Evolutionary conservation across 169 alveolate genomes (phyloP), one percentile per base, ranked within the genome.

Genomic region (Toxoplasma gondii): DNA sequence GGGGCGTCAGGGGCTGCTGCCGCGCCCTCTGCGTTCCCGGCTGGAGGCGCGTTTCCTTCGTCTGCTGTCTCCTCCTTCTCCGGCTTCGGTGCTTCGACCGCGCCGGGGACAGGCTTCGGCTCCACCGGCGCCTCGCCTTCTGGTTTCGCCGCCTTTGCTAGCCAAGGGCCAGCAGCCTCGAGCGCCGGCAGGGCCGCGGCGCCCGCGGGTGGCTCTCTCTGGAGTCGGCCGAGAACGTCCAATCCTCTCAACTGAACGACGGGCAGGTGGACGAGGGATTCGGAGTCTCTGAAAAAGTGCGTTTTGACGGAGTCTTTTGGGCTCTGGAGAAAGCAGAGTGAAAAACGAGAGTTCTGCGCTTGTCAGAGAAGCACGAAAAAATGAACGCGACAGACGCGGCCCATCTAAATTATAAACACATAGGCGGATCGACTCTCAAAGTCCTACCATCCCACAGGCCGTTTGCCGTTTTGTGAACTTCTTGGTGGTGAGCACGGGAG

Each of bases 191-290:
- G 29, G 29, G 45, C 44, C 44, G 44, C 49, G 39, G 19, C 39
- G 44, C 86, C 86, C 10, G 86, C 86, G 45, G 86, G 44, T 24
- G 86, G 86, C 27, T 29, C 44, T n/a, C 86, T 78, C 22, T 78
- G 86, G 86, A 78, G 45, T n/a, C 22, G 45, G 27, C 86, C 86
- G 86, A 7, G 86, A 2, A 78, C 86, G n/a, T 78, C 86, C 29
- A 78, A 78, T n/a, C 86, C 86, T 12, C 86, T 78, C 45, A 78
- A 78, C 45, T 78, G 22, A 27, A 12, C 58, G 58, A 7, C 58
- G 12, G 22, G 12, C 58, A 49, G 22, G 58, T 49, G 78, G 27
- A 64, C n/a, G 78, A 64, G 27, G 27, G 78, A 64, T 22, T 22
- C 17, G 78, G n/a, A 64, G 78, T 64, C 78, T 22, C n/a, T n/a